A percentile compares a stretch with the other conserved stretches of the same genome.
Conservation (phyloP, 2,329 filamentous ascomycete genomes). For the Colletotrichum euphorbiae region DNA sequence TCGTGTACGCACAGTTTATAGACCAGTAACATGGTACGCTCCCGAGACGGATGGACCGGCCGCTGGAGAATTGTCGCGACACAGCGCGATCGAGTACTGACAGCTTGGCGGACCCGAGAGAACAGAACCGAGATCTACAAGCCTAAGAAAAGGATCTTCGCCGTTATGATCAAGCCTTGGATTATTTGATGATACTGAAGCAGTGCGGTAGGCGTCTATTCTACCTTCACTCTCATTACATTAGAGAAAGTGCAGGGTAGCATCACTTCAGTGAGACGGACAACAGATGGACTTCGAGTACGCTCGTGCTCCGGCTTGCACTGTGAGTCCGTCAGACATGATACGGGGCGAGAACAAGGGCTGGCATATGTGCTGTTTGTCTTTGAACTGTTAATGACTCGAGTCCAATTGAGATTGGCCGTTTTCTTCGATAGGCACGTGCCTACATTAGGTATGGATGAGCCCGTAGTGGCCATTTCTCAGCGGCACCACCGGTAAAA, state of each 20-base stretch:
- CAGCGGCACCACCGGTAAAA: not conserved
- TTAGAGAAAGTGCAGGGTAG: no score
- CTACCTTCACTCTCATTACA: no score
- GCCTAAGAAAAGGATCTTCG: slow-evolving; percentile 4
- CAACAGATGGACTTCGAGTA: not conserved
- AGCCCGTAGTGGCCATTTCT: not conserved
- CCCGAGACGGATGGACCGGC: slow-evolving; percentile 28
- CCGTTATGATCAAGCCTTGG: not conserved
- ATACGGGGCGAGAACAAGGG: not conserved
- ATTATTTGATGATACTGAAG: not conserved
- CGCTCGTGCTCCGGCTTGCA: not conserved
- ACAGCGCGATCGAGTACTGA: slow-evolving; percentile 28
- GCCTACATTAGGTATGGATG: no score
- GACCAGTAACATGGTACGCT: not conserved
- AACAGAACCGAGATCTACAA: slow-evolving; percentile 17
- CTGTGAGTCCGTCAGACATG: not conserved
- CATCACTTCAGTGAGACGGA: not conserved
- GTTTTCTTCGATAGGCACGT: no score
- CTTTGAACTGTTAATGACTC: no score
- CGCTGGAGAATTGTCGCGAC: not conserved
- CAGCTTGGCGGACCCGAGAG: slow-evolving; percentile 36
- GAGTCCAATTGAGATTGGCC: no score
- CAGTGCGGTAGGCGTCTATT: no score
- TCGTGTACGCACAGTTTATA: not conserved
- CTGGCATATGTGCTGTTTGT: no score